Conservation (phyloP, 768 basidiomycete species). For the Roridomyces roridus region DNA sequence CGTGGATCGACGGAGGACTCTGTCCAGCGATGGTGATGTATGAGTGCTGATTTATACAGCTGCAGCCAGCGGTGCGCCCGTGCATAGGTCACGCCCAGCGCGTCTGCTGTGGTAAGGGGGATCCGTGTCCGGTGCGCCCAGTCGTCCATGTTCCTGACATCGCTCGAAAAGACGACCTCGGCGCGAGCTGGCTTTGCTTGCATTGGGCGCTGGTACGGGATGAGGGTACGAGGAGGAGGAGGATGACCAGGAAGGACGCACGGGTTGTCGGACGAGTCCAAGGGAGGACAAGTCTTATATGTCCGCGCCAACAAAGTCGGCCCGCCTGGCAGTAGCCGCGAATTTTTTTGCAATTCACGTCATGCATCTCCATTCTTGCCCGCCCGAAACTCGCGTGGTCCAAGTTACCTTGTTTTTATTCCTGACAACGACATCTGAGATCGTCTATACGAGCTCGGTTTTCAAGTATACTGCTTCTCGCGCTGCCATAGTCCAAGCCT, state of each 20-base stretch:
- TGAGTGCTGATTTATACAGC: conserved; percentile 63
- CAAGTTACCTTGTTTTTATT: too few species aligned
- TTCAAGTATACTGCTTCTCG: too few species aligned
- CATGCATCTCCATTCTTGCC: too few species aligned
- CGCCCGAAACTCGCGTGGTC: too few species aligned
- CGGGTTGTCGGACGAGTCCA: background rate
- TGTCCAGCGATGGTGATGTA: conserved; percentile 74
- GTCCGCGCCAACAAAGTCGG: too few species aligned
- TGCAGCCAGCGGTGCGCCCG: conserved; percentile 81
- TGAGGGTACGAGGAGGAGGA: conserved; percentile 1
- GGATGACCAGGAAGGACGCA: conserved; percentile 8
- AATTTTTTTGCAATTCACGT: background rate
- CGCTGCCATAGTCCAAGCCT: conserved; percentile 2
- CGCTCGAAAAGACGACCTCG: conserved; percentile 79
- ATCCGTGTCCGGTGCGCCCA: conserved; percentile 84
- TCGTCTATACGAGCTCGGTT: too few species aligned
- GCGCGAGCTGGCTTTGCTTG: conserved; percentile 42
- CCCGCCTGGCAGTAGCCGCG: background rate
- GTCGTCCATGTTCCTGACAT: conserved; percentile 81
- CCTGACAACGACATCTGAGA: too few species aligned
- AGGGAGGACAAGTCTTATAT: background rate
- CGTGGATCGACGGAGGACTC: conserved; percentile 68
- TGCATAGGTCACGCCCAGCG: conserved; percentile 80
- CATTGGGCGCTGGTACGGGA: too few species aligned
- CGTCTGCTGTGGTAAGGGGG: conserved; percentile 83